phyloP scores from a whole-genome alignment of 2,329 filamentous ascomycete genomes.

The Aspergillus novofumigatus region DNA sequence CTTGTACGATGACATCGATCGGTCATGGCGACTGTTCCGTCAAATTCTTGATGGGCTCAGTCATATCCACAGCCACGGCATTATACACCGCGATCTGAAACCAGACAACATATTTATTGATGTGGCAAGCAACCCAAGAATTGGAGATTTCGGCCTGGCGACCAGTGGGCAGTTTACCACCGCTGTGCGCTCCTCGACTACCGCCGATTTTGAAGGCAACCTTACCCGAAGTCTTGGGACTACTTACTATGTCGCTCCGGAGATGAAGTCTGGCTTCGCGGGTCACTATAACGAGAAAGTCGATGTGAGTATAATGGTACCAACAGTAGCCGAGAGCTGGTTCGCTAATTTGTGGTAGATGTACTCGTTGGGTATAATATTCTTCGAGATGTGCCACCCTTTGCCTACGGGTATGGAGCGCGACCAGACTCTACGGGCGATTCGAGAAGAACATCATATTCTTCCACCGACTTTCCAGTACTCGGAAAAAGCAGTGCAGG shows the following conservation, averaged over 20 bases:
- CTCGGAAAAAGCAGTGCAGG: slow-evolving; percentile 65
- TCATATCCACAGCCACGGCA: slow-evolving; percentile 84
- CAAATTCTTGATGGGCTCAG: slow-evolving; percentile 86
- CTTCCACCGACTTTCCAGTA: slow-evolving; percentile 70
- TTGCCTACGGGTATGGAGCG: slow-evolving; percentile 61
- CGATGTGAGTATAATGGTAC: slow-evolving; percentile 56
- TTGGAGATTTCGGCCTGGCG: slow-evolving; percentile 93
- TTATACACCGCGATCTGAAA: slow-evolving; percentile 94
- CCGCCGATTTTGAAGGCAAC: slow-evolving; percentile 34
- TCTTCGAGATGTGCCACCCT: slow-evolving; percentile 89
- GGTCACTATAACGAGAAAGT: slow-evolving; percentile 89
- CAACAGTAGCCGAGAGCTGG: not conserved
- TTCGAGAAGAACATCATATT: slow-evolving; percentile 63
- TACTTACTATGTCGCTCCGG: slow-evolving; percentile 87
- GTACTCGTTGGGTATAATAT: slow-evolving; percentile 95
- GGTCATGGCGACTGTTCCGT: slow-evolving; percentile 85
- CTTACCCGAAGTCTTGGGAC: slow-evolving; percentile 63
- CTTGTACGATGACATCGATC: slow-evolving; percentile 67
- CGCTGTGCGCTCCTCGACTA: slow-evolving; percentile 35
- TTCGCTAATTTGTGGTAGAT: slow-evolving; percentile 49
- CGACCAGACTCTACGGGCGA: slow-evolving; percentile 60
- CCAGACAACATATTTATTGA: slow-evolving; percentile 98
- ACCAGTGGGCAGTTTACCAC: slow-evolving; percentile 68
- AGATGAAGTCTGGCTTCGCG: slow-evolving; percentile 70
- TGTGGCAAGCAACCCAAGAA: slow-evolving; percentile 81